Percentiles rank a stretch among this genome's conserved stretches.
Evolutionary conservation across 768 basidiomycete species (phyloP).

Genomic region (Lenzites betulinus): DNA sequence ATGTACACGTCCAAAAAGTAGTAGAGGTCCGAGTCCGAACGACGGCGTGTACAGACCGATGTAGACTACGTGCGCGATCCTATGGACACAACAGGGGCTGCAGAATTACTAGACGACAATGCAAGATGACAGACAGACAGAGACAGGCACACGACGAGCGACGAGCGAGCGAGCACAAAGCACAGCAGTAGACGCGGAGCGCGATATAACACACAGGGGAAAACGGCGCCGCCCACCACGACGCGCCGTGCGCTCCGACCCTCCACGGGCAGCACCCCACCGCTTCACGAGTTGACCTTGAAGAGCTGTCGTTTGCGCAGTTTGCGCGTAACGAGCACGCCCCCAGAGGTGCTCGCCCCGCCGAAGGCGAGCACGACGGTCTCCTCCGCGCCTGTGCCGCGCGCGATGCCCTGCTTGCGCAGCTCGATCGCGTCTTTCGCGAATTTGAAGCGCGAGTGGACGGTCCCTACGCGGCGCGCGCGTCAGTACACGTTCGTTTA

Average conservation of each 20-base stretch:
- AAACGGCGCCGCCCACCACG: background rate
- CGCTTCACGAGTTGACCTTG: constrained; percentile 40
- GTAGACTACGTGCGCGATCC: constrained; percentile 17
- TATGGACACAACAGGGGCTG: constrained; percentile 17
- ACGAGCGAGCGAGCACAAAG: constrained; percentile 10
- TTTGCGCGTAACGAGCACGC: constrained; percentile 88
- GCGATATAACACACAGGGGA: background rate
- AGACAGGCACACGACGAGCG: constrained; percentile 12
- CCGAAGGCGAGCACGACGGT: constrained; percentile 93
- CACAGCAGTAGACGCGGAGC: constrained; percentile 20
- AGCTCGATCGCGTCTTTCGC: constrained; percentile 87
- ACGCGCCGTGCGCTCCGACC: background rate
- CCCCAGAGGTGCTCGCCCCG: constrained; percentile 65
- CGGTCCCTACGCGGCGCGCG: constrained; percentile 53
- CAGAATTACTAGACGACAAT: constrained; percentile 21
- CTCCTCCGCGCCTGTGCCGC: constrained; percentile 75
- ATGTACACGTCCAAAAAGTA: background rate
- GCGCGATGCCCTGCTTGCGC: constrained; percentile 76
- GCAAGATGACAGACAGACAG: constrained; percentile 13
- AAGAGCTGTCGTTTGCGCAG: constrained; percentile 55
- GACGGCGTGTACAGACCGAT: constrained; percentile 8
- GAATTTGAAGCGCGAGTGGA: constrained; percentile 89
- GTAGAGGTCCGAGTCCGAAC: background rate
- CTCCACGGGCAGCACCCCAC: background rate
- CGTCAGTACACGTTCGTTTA: background rate